phyloP scores from a whole-genome alignment of 2,329 filamentous ascomycete genomes.

The Onygenales sp. region DNA sequence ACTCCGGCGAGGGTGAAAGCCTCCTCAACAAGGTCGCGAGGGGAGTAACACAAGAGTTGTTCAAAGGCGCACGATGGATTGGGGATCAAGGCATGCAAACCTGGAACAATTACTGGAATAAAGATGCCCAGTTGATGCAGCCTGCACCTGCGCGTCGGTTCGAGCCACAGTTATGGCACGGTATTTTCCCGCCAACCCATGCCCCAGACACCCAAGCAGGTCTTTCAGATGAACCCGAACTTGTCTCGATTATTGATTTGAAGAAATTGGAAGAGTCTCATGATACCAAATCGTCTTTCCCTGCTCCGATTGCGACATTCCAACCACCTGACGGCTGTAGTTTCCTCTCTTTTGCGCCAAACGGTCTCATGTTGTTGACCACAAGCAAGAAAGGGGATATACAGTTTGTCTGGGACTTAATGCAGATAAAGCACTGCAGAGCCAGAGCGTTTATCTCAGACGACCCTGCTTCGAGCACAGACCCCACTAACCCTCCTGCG shows the following conservation, averaged over 20 bases:
- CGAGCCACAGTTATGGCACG: slow-evolving; percentile 18
- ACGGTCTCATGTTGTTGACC: slow-evolving; percentile 37
- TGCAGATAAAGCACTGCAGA: slow-evolving; percentile 37
- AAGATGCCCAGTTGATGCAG: slow-evolving; percentile 24
- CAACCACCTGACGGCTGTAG: slow-evolving; percentile 41
- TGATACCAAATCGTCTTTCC: slow-evolving; percentile 23
- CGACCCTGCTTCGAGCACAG: slow-evolving; percentile 19
- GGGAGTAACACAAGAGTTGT: slow-evolving; percentile 41
- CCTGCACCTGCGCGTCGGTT: slow-evolving; percentile 19
- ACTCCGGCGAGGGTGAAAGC: slow-evolving; percentile 38
- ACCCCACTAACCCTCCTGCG: slow-evolving; percentile 9
- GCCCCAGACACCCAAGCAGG: slow-evolving; percentile 30
- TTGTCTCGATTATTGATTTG: slow-evolving; percentile 39
- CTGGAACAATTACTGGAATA: slow-evolving; percentile 43
- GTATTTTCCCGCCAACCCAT: slow-evolving; percentile 38
- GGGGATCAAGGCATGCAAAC: slow-evolving; percentile 40
- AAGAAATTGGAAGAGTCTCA: slow-evolving; percentile 31
- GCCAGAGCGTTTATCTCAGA: slow-evolving; percentile 28
- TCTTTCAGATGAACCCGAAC: slow-evolving; percentile 30
- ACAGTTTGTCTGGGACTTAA: slow-evolving; percentile 42
- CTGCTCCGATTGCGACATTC: slow-evolving; percentile 35
- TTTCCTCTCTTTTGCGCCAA: slow-evolving; percentile 40
- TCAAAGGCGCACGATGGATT: slow-evolving; percentile 40
- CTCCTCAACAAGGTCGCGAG: slow-evolving; percentile 38
- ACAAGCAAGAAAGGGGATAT: slow-evolving; percentile 41